Base-by-base conservation (phyloP, 2,329 filamentous ascomycete genomes). In the Dactylellina drechsleri region DNA sequence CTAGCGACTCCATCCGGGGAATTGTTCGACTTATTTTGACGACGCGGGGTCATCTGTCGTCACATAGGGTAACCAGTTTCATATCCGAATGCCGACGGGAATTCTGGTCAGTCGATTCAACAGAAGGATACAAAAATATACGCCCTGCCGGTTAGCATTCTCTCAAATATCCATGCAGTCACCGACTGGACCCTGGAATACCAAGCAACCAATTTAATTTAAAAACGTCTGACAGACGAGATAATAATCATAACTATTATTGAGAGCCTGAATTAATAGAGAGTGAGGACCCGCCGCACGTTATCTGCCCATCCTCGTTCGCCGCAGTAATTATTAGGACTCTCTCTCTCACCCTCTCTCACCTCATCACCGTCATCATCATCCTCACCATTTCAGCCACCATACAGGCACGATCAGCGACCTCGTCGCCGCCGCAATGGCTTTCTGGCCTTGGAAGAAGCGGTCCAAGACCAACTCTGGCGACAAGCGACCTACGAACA, bases 361-460 rank as follows among this genome's bases (percentile, higher is more conserved):
- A 23, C 49, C 47, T 52, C 43, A 54, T 50, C 53, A 18, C n/a
- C 47, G 10, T 16, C 40, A 47, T 45, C 40, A 31, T 56, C 58
- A 41, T 40, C 28, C 8, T 62, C 59, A 56, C 65, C 43, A 36
- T 31, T 60, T 59, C 57, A 62, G 12, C 49, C 47, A 50, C 57
- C 59, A 50, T 53, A 47, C 53, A 57, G 57, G 43, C 23, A 31
- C 50, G 31, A 56, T 18, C 57, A 62, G 50, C 57, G 50, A n/a
- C 20, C 16, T 47, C 43, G 15, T 47, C 43, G 41, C 26, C 70
- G 50, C 50, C 64, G 64, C 64, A 62, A 79, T 79, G 78, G 72
- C 76, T 66, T 68, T 79, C 43, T 79, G 78, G 78, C 78, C 78
- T 31, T 79, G 79, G 57, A 79, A 76, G 66, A 78, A 78, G 36